A percentile compares a stretch with the other conserved stretches of the same genome.
phyloP scores from a whole-genome alignment of 2,329 filamentous ascomycete genomes.

The Phoma sp. region DNA sequence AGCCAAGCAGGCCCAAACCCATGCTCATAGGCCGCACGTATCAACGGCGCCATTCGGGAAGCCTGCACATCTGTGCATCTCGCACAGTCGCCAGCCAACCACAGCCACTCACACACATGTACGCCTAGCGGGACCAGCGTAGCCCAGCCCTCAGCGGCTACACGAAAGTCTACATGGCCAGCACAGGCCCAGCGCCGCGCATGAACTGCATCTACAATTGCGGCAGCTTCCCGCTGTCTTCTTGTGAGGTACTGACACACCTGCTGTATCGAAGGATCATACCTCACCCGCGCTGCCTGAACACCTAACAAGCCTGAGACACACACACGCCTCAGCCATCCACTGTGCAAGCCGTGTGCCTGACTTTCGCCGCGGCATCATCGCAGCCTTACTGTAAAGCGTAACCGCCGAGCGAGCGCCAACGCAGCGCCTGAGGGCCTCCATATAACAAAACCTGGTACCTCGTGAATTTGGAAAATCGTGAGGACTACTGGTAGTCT shows the following conservation, averaged over 20 bases:
- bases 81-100: slow-evolving; percentile 30
- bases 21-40: slow-evolving; percentile 24
- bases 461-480: slow-evolving; percentile 17
- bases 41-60: slow-evolving; percentile 24
- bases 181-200: slow-evolving; percentile 30
- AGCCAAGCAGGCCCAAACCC: slow-evolving; percentile 20
- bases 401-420: slow-evolving; percentile 21
- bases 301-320: slow-evolving; percentile 44
- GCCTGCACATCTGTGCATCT: slow-evolving; percentile 32
- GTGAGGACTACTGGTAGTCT: slow-evolving; percentile 48
- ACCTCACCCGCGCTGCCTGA: slow-evolving; percentile 32
- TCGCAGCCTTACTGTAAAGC: slow-evolving; percentile 23
- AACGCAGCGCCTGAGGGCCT: slow-evolving; percentile 29
- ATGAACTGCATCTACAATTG: slow-evolving; percentile 46
- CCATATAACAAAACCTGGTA: slow-evolving; percentile 45
- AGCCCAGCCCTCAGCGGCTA: slow-evolving; percentile 33
- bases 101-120: background rate
- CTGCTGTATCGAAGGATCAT: slow-evolving; percentile 39
- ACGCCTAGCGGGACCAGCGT: slow-evolving; percentile 5
- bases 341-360: slow-evolving; percentile 29
- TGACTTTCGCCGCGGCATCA: slow-evolving; percentile 24
- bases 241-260: slow-evolving; percentile 42
- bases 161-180: slow-evolving; percentile 21
- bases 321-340: slow-evolving; percentile 40
- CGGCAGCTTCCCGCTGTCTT: slow-evolving; percentile 36